phyloP scores from a whole-genome alignment of 768 basidiomycete species.

The Termitomyces sp. region DNA sequence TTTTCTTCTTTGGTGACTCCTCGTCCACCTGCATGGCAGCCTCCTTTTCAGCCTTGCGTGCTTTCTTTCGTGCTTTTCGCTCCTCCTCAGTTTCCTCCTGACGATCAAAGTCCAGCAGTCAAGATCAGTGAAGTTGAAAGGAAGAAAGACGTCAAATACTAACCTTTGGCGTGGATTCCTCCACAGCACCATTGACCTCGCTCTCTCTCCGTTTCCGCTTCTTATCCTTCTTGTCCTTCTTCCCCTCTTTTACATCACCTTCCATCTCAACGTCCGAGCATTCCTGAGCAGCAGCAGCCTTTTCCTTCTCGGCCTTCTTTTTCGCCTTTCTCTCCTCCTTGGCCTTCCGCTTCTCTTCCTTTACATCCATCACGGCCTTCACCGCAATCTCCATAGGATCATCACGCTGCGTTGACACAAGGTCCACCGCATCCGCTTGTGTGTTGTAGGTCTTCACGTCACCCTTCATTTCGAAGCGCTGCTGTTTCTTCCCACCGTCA shows the following conservation, averaged over 20 bases:
- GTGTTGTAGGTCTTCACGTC: conserved; percentile 82
- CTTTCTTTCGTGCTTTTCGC: conserved; percentile 74
- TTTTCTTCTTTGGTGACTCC: conserved; percentile 55
- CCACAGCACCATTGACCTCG: conserved; percentile 40
- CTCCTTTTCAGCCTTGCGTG: conserved; percentile 73
- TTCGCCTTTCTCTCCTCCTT: conserved; percentile 78
- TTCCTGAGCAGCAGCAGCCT: conserved; percentile 26
- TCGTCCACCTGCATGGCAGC: conserved; percentile 37
- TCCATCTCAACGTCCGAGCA: conserved; percentile 29
- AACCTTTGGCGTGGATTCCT: conserved; percentile 35
- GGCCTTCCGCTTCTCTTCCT: conserved; percentile 78
- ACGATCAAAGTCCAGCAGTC: conserved; percentile 6
- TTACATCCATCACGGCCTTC: conserved; percentile 72
- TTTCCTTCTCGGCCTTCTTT: conserved; percentile 51
- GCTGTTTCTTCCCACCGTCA: conserved; percentile 62
- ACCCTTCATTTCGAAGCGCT: conserved; percentile 75
- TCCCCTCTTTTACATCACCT: conserved; percentile 31
- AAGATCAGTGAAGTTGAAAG: too few species aligned
- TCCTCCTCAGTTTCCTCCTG: conserved; percentile 78
- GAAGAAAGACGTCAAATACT: conserved; percentile 15
- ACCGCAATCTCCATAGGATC: conserved; percentile 73
- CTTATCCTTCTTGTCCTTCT: conserved; percentile 34
- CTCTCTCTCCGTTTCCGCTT: conserved; percentile 58
- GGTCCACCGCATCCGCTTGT: conserved; percentile 74
- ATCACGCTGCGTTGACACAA: conserved; percentile 83